Base-by-base conservation (phyloP, 768 basidiomycete genomes). In the Crepidotus variabilis region DNA sequence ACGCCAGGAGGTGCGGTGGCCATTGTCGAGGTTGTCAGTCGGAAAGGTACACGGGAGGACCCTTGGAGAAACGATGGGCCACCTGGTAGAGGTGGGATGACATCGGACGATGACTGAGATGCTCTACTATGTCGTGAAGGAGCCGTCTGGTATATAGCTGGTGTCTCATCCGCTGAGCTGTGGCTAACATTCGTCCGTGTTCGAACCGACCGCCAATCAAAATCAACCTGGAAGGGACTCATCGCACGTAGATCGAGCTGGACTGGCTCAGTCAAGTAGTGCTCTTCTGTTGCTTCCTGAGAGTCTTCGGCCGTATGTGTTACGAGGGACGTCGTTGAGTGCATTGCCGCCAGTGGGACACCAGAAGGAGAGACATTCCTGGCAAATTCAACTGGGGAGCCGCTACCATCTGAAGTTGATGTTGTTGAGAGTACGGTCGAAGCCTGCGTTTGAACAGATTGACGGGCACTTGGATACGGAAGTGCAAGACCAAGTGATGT, bases 191-290 rank as follows among this genome's bases (percentile, higher is more conserved):
- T 39, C 24, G 55, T 47, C 35, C 55, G 43, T 20, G 39, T 43
- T 5, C 39, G 39, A 20, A 50, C 7, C 11, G 62, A 63, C 11
- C 50, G 36, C 39, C 58, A 58, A 20, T 64, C 67, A 47, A 80
- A 74, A 28, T 80, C 76, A 36, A 81, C 65, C 34, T 65, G 69
- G 64, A 82, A 81, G 2, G 81, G 79, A 65, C 78, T 81, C n/a
- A 34, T 5, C 23, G 32, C 1, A 39, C 49, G 24, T 50, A 50
- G 34, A 16, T 47, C 18, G 49, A 50, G 22, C 39, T 34, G 23
- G 18, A 49, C 11, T 4, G 54, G 21, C 21, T 46, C 24, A 11
- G 16, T 50, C 9, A 43, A n/a, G 24, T 6, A 50, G 34, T 36
- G 11, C 16, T 16, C 47, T 18, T 20, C 35, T 8, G 34, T 22